These are phyloP conservation scores for Isoetes taiwanensis DNA, from an alignment of 75 land plant species.

Conservation along the genomic window DNA sequence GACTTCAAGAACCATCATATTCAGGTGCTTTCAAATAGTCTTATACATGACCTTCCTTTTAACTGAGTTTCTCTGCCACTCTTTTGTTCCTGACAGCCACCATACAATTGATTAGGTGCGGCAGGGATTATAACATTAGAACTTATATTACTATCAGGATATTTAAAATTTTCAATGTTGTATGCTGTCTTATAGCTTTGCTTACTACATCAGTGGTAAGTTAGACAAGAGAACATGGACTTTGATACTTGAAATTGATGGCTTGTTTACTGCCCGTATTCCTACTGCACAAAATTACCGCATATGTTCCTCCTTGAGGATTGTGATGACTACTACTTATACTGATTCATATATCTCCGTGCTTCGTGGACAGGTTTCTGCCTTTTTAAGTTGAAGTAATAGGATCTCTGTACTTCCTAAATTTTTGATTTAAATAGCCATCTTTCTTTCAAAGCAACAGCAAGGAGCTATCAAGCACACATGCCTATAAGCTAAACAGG, in stretches of 20 bases:
- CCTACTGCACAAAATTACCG: slow-evolving; percentile 31
- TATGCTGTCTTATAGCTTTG: slow-evolving; percentile 24
- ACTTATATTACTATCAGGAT: not conserved
- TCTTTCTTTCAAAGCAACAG: no score
- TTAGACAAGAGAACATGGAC: slow-evolving; percentile 48
- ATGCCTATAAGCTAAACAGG: slow-evolving; percentile 12
- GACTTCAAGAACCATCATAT: no score
- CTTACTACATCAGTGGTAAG: slow-evolving; percentile 37
- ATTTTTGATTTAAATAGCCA: no score
- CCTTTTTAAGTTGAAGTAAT: no score
- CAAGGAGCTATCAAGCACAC: slow-evolving; percentile 17
- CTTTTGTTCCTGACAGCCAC: slow-evolving; percentile 35
- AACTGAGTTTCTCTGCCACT: slow-evolving; percentile 39
- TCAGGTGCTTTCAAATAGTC: no score
- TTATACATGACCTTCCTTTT: no score
- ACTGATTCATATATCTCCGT: slow-evolving; percentile 20
- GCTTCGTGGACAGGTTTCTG: slow-evolving; percentile 20
- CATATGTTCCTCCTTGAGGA: slow-evolving; percentile 12
- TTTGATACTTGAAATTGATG: slow-evolving; percentile 35
- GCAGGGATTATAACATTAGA: slow-evolving; percentile 28
- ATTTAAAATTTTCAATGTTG: not conserved
- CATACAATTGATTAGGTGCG: slow-evolving; percentile 45
- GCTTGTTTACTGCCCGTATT: slow-evolving; percentile 6
- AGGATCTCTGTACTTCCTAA: no score
- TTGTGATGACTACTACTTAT: slow-evolving; percentile 16